Evolutionary conservation across 441 rosid genomes (phyloP), one percentile per base, ranked within the genome.

Genomic region (Monsonia emarginata): DNA sequence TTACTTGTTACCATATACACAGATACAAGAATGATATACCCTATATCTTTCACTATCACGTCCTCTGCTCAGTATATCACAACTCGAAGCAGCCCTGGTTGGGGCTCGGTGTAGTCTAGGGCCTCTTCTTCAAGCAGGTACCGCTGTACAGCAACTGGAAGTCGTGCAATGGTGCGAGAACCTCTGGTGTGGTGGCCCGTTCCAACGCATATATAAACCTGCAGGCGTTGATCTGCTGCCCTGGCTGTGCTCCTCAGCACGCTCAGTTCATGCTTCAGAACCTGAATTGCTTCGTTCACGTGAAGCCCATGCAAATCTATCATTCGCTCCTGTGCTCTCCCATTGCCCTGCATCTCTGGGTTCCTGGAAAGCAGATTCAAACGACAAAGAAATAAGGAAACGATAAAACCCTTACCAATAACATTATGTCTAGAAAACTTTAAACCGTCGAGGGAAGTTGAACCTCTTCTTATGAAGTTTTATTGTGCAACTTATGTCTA

Each of bases 291-390:
- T 81, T 91, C 96, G 18, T 77, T 86, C 27, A 88, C 94, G 69
- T 94, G 98, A 72, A 94, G 78, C 48, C 98, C 97, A 22, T 94
- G 98, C 72, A 94, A 84, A 80, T 94, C 97, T 77, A 94, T 94
- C 88, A 94, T 89, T 69, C 89, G 84, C 72, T 89, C 97, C 52
- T 80, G 82, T 40, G 87, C 95, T 83, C 95, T 84, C 30, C 79
- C 83, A 69, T 79, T 82, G 30, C 77, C 82, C 65, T 84, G 82
- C 70, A 78, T 70, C 67, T 86, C 96, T 59, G 74, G 88, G 72
- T 93, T 90, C 92, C 98, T 93, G 82, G 56, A 69, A 61, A 42
- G 10, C 16, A 31, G 14, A 18, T 25, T 10, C 18, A 30, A 66
- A 38, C 44, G 56, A 16, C 30, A 66, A 38, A 30, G 61, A 48